Percentiles rank a stretch among this genome's conserved stretches.
Evolutionary conservation across 495 filamentous ascomycete genomes (phyloP).

Genomic region (Daldinia childiae): DNA sequence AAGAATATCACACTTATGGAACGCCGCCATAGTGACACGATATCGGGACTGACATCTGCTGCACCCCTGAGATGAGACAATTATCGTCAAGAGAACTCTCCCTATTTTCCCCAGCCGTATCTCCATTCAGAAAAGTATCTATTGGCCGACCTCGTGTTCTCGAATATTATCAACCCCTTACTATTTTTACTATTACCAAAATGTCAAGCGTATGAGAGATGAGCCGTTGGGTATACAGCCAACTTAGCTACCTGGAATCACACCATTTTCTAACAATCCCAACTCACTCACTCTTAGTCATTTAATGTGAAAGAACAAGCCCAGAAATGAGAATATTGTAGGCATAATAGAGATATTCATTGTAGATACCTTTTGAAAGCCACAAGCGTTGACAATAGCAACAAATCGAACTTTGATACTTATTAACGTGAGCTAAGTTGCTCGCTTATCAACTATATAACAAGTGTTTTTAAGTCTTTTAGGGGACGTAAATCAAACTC

Average conservation of each 20-base stretch:
- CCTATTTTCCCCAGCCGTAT: background rate
- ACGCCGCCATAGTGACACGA: background rate
- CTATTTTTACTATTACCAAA: background rate
- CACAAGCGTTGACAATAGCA: background rate
- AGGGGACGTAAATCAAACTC: background rate
- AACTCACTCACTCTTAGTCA: background rate
- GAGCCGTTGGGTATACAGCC: no score
- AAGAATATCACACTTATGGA: background rate
- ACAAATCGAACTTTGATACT: background rate
- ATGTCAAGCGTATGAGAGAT: background rate
- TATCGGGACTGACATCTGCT: background rate
- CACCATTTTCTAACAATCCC: background rate
- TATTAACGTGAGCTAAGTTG: background rate
- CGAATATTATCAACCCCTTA: background rate
- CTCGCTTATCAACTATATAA: background rate
- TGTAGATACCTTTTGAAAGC: background rate
- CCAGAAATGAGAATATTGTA: background rate
- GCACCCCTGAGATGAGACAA: constrained; percentile 2
- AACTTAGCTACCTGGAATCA: background rate
- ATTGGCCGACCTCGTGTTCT: background rate
- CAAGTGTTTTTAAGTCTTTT: background rate
- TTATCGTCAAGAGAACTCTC: background rate
- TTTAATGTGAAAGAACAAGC: background rate
- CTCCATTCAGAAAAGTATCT: background rate
- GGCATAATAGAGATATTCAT: background rate